Conservation (phyloP, 768 basidiomycete genomes). For the Suillus subalutaceus region DNA sequence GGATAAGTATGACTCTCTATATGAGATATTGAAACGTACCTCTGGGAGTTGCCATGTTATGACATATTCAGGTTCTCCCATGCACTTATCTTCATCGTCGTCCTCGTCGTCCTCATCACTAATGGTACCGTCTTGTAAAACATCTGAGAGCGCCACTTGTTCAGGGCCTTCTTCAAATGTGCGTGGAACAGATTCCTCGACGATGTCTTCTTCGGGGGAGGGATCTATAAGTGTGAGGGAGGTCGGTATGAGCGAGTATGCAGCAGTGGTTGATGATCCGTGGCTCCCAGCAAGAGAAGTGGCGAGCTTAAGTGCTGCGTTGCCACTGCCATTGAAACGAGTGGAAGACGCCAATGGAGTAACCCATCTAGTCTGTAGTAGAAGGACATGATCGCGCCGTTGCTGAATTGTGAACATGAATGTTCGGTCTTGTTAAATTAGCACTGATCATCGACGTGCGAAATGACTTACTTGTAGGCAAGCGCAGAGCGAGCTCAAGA, state of each 20-base stretch:
- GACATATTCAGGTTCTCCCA: background rate
- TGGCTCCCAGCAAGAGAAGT: background rate
- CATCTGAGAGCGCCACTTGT: background rate
- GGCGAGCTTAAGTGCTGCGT: constrained; percentile 10
- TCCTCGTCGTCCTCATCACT: constrained; percentile 6
- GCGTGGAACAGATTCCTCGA: background rate
- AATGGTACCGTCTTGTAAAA: background rate
- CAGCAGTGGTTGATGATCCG: background rate
- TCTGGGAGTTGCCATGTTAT: constrained; percentile 5
- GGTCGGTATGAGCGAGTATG: constrained; percentile 6
- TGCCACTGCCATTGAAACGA: constrained; percentile 15
- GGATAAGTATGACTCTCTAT: background rate
- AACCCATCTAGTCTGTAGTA: constrained; percentile 24
- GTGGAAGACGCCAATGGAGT: constrained; percentile 17
- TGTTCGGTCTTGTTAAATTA: background rate
- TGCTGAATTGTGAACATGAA: background rate
- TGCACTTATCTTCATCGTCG: background rate
- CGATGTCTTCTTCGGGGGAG: background rate
- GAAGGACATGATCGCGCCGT: constrained; percentile 12
- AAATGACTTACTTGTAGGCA: constrained; percentile 16
- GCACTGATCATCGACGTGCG: background rate
- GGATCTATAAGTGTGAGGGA: background rate
- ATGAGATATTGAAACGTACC: background rate
- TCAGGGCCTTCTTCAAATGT: background rate
- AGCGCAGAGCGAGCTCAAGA: constrained; percentile 20